Evolutionary conservation across 2,329 filamentous ascomycete genomes (phyloP), one percentile per base, ranked within the genome.

Genomic region (Fusarium buharicum): DNA sequence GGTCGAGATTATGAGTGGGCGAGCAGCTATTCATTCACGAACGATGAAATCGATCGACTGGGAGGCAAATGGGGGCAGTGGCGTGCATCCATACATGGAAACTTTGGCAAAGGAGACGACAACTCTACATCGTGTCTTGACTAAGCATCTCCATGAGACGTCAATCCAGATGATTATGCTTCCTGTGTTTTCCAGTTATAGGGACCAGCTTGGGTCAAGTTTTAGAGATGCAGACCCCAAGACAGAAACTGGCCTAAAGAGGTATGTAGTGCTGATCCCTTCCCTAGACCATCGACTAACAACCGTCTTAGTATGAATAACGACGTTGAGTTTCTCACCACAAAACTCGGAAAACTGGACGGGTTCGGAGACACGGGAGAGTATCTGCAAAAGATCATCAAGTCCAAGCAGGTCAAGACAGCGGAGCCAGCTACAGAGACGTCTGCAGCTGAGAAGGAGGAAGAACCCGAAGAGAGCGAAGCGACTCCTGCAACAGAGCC

Each of bases 1-100:
- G 1, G 90, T 96, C 16, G 92, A 96, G 64, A 97, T 97, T 47
- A 96, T 97, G 90, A 90, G 88, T 51, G 87, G 86, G 2, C 86
- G 93, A 6, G 91, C 92, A 2, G 80, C 85, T 4, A 79, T 88
- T 7, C 92, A 94, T 70, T 88, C 92, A 34, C 89, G 88, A 71
- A 85, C 86, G 20, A 88, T 97, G 80, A 89, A 85, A 72, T 84
- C 86, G 44, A 85, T 93, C 37, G 82, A 91, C 62, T 97, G 92
- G 90, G 89, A 94, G 64, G 72, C 75, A 39, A 72, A 78, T 12
- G 76, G 79, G 40, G 70, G 71, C 8, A 70, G 64, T 6, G 50
- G 67, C 4, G 81, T 84, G 7, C 91, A 89, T 67, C 74, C 86
- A 2, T 96, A 94, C 75, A 94, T 97, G 87, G 93, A 96, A 76